Base-by-base conservation (phyloP, 805 yeast species). In the Candida takata region DNA sequence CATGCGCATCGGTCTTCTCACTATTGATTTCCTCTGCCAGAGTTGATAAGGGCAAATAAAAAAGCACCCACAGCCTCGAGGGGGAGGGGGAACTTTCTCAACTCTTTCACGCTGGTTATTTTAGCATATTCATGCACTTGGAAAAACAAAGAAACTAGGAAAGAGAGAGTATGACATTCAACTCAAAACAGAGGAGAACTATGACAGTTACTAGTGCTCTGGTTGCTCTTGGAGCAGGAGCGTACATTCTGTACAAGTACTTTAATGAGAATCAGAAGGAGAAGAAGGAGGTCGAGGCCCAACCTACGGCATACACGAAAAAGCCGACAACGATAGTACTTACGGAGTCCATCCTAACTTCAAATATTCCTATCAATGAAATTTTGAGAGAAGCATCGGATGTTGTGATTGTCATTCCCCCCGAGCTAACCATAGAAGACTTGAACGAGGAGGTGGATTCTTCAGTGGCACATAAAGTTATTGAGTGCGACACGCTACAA, bases 401-500 rank as follows among this genome's bases (percentile, higher is more conserved):
- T 31, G 46, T 54, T 14, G 70, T 65, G 3, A 32, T 62, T 2
- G 41, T 67, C 2, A 45, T 66, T 19, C 54, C 60, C 3, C 65
- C 70, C 6, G 54, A 50, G 5, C 37, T 53, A 20, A 24, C 46
- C 4, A 11, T 42, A 14, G 31, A 33, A 23, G 47, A 51, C 20
- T 31, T 53, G 8, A 30, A 38, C 4, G 35, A 35, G 24, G 35
- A 49, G 10, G 38, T 62, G 2, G 53, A 57, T 3, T 28, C 41
- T 15, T 54, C 52, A 40, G 62, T 67, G 34, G 18, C 10, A 4
- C 44, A 38, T 32, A 51, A 51, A 21, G 35, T 46, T 2, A 49
- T 51, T 10, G 59, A 58, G 31, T 70, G 77, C 33, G 68, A 64
- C n/a, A 65, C 71, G 1, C 59, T 59, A 36, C 58, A 54, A 10